Percentiles rank a stretch among this genome's conserved stretches.
These are phyloP conservation scores for Massariosphaeria phaeospora DNA, from an alignment of 495 filamentous ascomycete species.

Conservation along the genomic window DNA sequence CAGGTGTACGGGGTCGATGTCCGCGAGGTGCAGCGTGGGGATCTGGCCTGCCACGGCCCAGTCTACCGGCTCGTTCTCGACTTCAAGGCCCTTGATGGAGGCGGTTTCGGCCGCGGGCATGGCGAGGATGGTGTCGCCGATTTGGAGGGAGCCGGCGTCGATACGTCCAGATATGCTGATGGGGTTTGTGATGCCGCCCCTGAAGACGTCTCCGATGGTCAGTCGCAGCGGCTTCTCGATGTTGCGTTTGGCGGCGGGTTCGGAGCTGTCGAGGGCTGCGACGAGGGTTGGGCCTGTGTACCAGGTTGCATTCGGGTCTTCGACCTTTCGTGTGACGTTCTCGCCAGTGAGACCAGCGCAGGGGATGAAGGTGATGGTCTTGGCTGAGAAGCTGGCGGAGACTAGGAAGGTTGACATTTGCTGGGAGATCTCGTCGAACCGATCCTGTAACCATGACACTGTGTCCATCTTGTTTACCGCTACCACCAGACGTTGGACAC, in stretches of 20 bases:
- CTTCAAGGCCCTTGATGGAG: constrained; percentile 68
- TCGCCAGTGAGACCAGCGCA: constrained; percentile 84
- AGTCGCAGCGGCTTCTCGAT: constrained; percentile 77
- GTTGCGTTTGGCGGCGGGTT: constrained; percentile 51
- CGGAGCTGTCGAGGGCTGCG: constrained; percentile 74
- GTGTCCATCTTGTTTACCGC: constrained; percentile 94
- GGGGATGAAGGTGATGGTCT: constrained; percentile 79
- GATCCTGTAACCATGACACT: constrained; percentile 69
- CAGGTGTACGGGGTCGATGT: constrained; percentile 78
- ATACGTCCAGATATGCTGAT: constrained; percentile 81
- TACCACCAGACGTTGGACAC: constrained; percentile 78
- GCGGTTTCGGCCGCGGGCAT: constrained; percentile 78
- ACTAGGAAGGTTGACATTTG: constrained; percentile 79
- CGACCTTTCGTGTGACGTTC: constrained; percentile 66
- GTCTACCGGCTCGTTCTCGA: constrained; percentile 64
- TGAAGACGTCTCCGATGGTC: constrained; percentile 78
- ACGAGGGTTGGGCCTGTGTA: constrained; percentile 75
- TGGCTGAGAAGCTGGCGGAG: constrained; percentile 69
- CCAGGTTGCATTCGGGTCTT: constrained; percentile 56
- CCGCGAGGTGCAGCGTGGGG: constrained; percentile 72
- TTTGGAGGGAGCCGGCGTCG: constrained; percentile 75
- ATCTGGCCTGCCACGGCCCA: constrained; percentile 98
- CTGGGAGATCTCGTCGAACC: constrained; percentile 79
- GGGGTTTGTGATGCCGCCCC: constrained; percentile 66
- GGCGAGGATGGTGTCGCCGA: constrained; percentile 71